A percentile compares a stretch with the other conserved stretches of the same genome.
Evolutionary conservation across 768 basidiomycete genomes (phyloP).

Genomic region (Asterophora lycoperdoides): DNA sequence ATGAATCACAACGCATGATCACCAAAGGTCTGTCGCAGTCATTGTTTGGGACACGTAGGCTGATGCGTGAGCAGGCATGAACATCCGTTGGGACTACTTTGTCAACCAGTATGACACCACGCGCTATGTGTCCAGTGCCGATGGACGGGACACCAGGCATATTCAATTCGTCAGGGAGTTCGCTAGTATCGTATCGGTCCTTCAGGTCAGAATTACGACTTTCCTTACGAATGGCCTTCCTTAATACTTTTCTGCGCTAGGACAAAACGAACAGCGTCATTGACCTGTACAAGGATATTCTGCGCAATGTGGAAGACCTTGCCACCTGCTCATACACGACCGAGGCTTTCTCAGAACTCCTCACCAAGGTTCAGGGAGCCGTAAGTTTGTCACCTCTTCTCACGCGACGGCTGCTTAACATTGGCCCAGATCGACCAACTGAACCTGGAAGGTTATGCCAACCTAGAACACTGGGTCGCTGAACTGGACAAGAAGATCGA

Average conservation of each 20-base stretch:
- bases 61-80: constrained; percentile 64
- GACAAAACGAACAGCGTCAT: constrained; percentile 96
- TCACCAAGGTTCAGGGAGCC: constrained; percentile 79
- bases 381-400: constrained; percentile 40
- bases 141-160: constrained; percentile 81
- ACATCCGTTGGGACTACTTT: constrained; percentile 94
- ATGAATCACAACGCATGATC: constrained; percentile 92
- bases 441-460: constrained; percentile 93
- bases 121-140: constrained; percentile 68
- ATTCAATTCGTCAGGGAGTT: constrained; percentile 94
- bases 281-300: constrained; percentile 84
- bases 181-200: constrained; percentile 84
- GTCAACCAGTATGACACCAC: constrained; percentile 89
- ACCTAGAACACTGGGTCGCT: constrained; percentile 89
- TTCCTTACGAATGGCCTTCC: neutral
- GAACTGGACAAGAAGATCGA: constrained; percentile 84
- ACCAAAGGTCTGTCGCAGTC: constrained; percentile 56
- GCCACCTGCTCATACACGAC: constrained; percentile 79
- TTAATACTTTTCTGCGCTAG: constrained; percentile 29
- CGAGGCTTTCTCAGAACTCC: constrained; percentile 76
- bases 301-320: constrained; percentile 81
- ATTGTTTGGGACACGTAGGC: neutral
- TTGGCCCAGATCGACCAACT: constrained; percentile 78
- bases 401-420: neutral
- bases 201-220: constrained; percentile 54